Base-by-base conservation (phyloP, 148 eudicot species). In the Rhododendron kiyosumense region DNA sequence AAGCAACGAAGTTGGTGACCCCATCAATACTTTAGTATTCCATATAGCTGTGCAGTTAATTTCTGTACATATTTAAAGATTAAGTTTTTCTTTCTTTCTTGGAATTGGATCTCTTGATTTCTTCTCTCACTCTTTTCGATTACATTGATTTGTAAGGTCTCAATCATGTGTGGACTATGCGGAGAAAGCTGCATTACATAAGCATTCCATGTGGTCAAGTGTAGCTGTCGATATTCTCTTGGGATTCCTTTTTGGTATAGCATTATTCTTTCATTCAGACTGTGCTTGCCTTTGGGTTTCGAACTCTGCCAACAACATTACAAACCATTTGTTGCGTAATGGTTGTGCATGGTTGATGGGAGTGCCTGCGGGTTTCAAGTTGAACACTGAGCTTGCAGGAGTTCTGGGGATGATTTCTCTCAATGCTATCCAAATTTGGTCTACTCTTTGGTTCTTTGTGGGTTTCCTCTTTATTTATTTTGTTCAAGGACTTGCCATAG, bases 321-420 rank as follows among this genome's bases (percentile, higher is more conserved):
- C 95, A 24, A 91, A 94, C 87, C 88, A 93, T 86, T 88, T 92
- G 83, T 88, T 95, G 89, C 98, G 98, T 51, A 93, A 88, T 14
- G 98, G 99, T 48, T 97, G 96, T 91, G 99, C 92, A 48, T 94
- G 98, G 95, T 91, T 97, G 89, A 95, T 97, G 98, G 98, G 98
- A 51, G 94, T 93, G 77, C 99, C 99, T 79, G 99, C 99, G 10
- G 99, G 99, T 86, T 97, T 97, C 86, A 97, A 97, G 93, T 91
- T 97, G 85, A 97, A 97, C 89, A 93, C 95, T 45, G 98, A 97
- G 91, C 95, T 97, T 78, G 99, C 99, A 22, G 93, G 90, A 87
- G 89, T 97, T 89, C 91, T 97, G 59, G 99, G 99, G 83, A 93
- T 92, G 86, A 80, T 93, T 52, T 93, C 95, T 81, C 94, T 97